These are phyloP conservation scores for Fusarium pseudocircinatum DNA, from an alignment of 2,329 filamentous ascomycete genomes.

Conservation along the genomic window DNA sequence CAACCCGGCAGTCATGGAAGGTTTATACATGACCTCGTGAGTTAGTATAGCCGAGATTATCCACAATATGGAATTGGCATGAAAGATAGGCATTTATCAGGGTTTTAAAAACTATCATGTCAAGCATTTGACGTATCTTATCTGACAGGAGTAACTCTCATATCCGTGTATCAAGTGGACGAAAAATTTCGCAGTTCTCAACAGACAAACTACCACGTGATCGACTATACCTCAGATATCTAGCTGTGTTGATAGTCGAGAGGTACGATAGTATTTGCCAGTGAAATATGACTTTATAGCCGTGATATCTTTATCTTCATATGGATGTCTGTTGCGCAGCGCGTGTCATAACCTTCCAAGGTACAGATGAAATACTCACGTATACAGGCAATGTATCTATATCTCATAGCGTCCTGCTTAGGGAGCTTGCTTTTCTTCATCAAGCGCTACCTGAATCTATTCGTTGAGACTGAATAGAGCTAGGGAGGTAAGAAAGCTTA, in stretches of 20 bases:
- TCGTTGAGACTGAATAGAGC: background rate
- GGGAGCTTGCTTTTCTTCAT: no score
- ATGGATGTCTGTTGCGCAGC: background rate
- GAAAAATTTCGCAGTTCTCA: rapidly evolving
- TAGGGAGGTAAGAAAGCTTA: background rate
- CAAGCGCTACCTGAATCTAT: no score
- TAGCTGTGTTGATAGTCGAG: background rate
- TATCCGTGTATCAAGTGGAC: background rate
- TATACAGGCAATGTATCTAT: no score
- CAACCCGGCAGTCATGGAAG: background rate
- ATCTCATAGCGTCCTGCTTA: background rate
- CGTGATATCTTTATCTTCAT: background rate
- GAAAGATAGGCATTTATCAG: background rate
- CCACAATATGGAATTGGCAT: background rate
- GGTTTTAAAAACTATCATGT: background rate
- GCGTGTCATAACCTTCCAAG: rapidly evolving
- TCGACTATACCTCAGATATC: background rate
- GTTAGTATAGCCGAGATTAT: background rate
- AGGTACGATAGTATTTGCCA: background rate
- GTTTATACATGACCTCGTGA: background rate
- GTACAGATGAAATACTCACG: no score
- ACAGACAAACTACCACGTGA: rapidly evolving
- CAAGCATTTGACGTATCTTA: background rate
- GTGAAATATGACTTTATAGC: background rate
- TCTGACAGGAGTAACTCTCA: background rate